Percentiles rank a stretch among this genome's conserved stretches.
Conservation (phyloP, 2,329 filamentous ascomycete genomes). For the Fonsecaea multimorphosa region DNA sequence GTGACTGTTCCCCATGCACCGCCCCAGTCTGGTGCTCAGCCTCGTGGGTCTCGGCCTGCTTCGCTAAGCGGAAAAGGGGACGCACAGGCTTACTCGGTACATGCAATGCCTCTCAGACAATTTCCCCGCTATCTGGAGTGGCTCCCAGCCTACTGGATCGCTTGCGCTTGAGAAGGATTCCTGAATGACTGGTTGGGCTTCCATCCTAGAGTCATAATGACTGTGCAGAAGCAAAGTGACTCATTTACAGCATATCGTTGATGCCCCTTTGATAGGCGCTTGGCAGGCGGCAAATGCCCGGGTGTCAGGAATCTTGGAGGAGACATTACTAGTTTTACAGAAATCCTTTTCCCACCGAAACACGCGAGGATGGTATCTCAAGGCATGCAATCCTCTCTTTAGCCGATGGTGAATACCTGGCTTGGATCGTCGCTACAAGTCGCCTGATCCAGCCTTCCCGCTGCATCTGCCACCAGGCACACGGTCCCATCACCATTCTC, state of each 20-base stretch:
- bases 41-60: background rate
- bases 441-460: slow-evolving; percentile 27
- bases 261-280: too few relatives aligned
- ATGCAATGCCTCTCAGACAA: too few relatives aligned
- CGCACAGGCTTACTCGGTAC: background rate
- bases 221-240: background rate
- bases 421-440: slow-evolving; percentile 22
- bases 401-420: slow-evolving; percentile 27
- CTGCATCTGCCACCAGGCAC: slow-evolving; percentile 19
- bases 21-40: background rate
- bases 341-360: too few relatives aligned
- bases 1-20: background rate
- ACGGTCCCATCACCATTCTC: slow-evolving; percentile 23
- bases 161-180: background rate
- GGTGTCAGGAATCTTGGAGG: too few relatives aligned
- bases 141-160: background rate
- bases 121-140: too few relatives aligned
- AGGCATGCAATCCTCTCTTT: background rate
- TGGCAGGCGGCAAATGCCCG: too few relatives aligned
- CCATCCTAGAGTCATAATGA: background rate
- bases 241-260: too few relatives aligned
- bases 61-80: background rate
- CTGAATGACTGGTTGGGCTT: background rate
- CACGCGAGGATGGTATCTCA: background rate
- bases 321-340: too few relatives aligned